Percentiles rank a stretch among this genome's conserved stretches.
Conservation (phyloP, 805 yeast genomes). For the Ogataea nakhonphanomensis region DNA sequence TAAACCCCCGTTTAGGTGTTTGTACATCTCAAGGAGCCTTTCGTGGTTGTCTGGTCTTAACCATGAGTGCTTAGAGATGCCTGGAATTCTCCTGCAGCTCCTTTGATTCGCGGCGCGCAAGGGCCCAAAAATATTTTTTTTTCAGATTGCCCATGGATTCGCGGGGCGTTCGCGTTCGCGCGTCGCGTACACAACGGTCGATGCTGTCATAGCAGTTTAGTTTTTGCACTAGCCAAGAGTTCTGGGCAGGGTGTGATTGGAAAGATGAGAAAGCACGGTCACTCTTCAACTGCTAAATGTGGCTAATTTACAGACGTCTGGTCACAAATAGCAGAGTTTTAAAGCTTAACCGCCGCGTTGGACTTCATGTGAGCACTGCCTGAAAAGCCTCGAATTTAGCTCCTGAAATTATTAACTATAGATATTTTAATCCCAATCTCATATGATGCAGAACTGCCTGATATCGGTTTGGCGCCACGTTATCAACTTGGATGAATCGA, state of each 20-base stretch:
- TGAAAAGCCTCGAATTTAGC: neutral
- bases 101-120: conserved; percentile 8
- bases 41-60: too few species aligned
- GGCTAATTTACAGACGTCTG: too few species aligned
- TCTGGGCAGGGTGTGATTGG: neutral
- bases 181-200: conserved; percentile 11
- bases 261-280: neutral
- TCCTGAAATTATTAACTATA: too few species aligned
- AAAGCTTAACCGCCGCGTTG: neutral
- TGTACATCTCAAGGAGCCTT: too few species aligned
- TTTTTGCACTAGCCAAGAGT: neutral
- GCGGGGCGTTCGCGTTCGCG: conserved; percentile 7
- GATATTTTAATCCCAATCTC: too few species aligned
- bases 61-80: too few species aligned
- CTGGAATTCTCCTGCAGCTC: conserved; percentile 4
- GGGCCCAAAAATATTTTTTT: conserved; percentile 6
- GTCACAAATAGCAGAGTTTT: too few species aligned
- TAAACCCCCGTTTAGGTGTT: too few species aligned
- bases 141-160: neutral
- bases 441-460: too few species aligned
- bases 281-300: neutral
- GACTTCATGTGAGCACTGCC: neutral
- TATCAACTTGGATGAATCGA: too few species aligned
- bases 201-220: conserved; percentile 1
- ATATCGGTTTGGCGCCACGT: too few species aligned